phyloP scores from a whole-genome alignment of 768 basidiomycete species.

The Xanthoconium stramineum region DNA sequence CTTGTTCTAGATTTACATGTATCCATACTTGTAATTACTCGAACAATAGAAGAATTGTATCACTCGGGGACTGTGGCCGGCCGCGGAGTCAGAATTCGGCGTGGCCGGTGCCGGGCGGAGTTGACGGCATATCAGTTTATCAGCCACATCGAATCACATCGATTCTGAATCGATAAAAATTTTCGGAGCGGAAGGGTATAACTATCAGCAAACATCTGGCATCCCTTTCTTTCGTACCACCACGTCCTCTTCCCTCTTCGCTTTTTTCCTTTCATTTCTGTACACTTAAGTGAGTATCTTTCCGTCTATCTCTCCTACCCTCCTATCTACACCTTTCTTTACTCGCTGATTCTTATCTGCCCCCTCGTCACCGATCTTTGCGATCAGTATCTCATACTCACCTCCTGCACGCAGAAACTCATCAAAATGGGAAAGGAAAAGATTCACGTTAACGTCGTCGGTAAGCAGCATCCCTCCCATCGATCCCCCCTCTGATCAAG shows the following conservation, averaged over 20 bases:
- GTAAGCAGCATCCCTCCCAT: conserved; percentile 44
- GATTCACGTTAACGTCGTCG: conserved; percentile 96
- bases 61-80: not conserved
- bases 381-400: conserved; percentile 22
- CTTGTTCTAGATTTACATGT: conserved; percentile 6
- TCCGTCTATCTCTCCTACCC: not conserved
- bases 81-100: conserved; percentile 16
- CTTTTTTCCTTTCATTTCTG: conserved; percentile 37
- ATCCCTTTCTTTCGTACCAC: conserved; percentile 35
- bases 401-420: conserved; percentile 40
- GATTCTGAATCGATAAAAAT: conserved; percentile 66
- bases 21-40: conserved; percentile 4
- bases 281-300: conserved; percentile 42
- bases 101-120: conserved; percentile 35
- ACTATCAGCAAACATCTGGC: conserved; percentile 51
- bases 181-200: conserved; percentile 54
- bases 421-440: conserved; percentile 95
- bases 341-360: conserved; percentile 15
- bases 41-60: not conserved
- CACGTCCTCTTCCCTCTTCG: conserved; percentile 31
- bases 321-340: conserved; percentile 23
- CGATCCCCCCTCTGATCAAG: conserved; percentile 23
- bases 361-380: conserved; percentile 18
- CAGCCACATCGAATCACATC: conserved; percentile 49
- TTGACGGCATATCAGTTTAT: conserved; percentile 47